Evolutionary conservation across 768 basidiomycete species (phyloP).

Genomic region (Coprinopsis strossmayeri): DNA sequence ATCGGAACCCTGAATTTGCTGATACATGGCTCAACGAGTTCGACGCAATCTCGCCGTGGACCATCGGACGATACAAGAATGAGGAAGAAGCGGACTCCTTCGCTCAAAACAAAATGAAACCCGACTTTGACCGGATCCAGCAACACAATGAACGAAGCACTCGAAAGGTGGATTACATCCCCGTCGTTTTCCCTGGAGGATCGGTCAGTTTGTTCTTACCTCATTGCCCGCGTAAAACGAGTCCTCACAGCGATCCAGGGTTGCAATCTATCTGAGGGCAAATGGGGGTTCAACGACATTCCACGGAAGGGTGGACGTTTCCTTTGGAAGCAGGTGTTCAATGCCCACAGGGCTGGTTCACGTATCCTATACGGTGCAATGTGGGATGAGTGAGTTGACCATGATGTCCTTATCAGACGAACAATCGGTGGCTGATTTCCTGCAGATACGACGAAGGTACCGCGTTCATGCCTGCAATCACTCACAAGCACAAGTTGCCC

Average conservation of each 20-base stretch:
- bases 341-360: constrained; percentile 55
- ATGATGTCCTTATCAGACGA: constrained; percentile 8
- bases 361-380: constrained; percentile 74
- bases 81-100: constrained; percentile 59
- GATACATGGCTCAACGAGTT: constrained; percentile 72
- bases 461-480: constrained; percentile 68
- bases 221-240: constrained; percentile 1
- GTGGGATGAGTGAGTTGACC: constrained; percentile 70
- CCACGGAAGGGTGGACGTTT: constrained; percentile 70
- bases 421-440: constrained; percentile 7
- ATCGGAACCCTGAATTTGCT: constrained; percentile 58
- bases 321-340: constrained; percentile 73
- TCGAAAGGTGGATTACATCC: constrained; percentile 72
- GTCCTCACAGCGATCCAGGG: constrained; percentile 36
- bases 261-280: constrained; percentile 62
- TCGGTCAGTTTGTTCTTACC: constrained; percentile 48
- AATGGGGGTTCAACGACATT: constrained; percentile 68
- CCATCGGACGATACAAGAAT: constrained; percentile 61
- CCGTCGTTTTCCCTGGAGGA: constrained; percentile 75
- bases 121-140: constrained; percentile 56
- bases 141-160: constrained; percentile 35
- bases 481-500: constrained; percentile 53
- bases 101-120: constrained; percentile 54
- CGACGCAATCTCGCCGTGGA: constrained; percentile 81
- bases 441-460: constrained; percentile 83